Percentiles rank a stretch among this genome's conserved stretches.
These are phyloP conservation scores for Penstemon newberryi DNA, from an alignment of 257 asterid genomes.

Conservation along the genomic window DNA sequence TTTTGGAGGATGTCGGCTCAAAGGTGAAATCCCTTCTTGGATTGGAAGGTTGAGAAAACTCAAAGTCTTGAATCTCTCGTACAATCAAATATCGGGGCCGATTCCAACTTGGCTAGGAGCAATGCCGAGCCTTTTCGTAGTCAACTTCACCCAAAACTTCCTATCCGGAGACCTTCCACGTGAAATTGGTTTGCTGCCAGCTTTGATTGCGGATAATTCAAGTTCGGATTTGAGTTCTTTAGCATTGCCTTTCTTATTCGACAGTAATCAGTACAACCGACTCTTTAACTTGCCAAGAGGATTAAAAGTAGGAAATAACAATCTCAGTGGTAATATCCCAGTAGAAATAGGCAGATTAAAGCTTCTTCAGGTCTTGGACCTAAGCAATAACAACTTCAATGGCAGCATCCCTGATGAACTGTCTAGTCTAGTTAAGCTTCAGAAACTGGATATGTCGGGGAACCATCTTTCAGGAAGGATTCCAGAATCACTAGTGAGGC, in stretches of 20 bases:
- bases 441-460: slow-evolving; percentile 44
- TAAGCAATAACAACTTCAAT: slow-evolving; percentile 36
- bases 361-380: slow-evolving; percentile 45
- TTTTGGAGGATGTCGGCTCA: slow-evolving; percentile 44
- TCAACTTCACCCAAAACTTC: slow-evolving; percentile 44
- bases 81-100: slow-evolving; percentile 45
- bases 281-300: slow-evolving; percentile 52
- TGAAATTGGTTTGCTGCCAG: slow-evolving; percentile 36
- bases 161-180: slow-evolving; percentile 41
- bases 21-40: slow-evolving; percentile 48
- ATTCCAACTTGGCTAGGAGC: slow-evolving; percentile 50
- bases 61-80: slow-evolving; percentile 48
- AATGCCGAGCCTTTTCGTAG: slow-evolving; percentile 44
- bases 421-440: slow-evolving; percentile 41
- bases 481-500: slow-evolving; percentile 39
- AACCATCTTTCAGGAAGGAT: slow-evolving; percentile 49
- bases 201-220: slow-evolving; percentile 38
- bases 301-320: slow-evolving; percentile 44
- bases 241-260: slow-evolving; percentile 46
- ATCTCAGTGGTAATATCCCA: slow-evolving; percentile 50
- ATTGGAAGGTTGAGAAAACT: slow-evolving; percentile 37
- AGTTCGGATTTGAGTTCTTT: slow-evolving; percentile 42
- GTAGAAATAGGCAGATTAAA: slow-evolving; percentile 41
- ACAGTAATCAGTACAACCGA: slow-evolving; percentile 40
- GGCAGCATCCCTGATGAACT: slow-evolving; percentile 50